Evolutionary conservation across 768 basidiomycete species (phyloP).

Genomic region (Lyophyllum shimeji): DNA sequence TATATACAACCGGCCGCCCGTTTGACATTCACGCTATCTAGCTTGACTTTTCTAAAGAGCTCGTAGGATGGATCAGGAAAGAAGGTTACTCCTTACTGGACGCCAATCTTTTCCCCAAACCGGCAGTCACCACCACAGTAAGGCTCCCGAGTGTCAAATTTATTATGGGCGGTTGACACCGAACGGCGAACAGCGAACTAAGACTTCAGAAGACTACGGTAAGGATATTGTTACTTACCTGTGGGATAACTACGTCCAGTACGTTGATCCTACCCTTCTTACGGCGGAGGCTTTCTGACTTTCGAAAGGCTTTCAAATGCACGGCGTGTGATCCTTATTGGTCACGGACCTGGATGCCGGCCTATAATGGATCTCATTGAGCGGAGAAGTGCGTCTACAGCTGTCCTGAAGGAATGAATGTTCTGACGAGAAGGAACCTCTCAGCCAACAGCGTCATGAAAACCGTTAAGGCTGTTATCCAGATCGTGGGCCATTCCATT

Average conservation of each 20-base stretch:
- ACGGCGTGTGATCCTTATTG: slow-evolving; percentile 75
- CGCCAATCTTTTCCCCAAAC: slow-evolving; percentile 78
- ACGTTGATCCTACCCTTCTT: slow-evolving; percentile 23
- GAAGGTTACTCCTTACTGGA: slow-evolving; percentile 79
- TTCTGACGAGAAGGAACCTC: neutral
- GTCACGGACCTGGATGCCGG: slow-evolving; percentile 83
- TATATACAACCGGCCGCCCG: neutral
- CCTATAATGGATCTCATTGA: slow-evolving; percentile 75
- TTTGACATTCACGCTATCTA: slow-evolving; percentile 27
- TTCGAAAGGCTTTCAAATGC: slow-evolving; percentile 65
- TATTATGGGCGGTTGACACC: neutral
- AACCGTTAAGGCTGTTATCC: slow-evolving; percentile 69
- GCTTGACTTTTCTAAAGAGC: slow-evolving; percentile 82
- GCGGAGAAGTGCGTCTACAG: slow-evolving; percentile 53
- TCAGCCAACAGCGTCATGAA: slow-evolving; percentile 54
- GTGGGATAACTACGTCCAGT: slow-evolving; percentile 98
- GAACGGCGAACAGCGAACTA: slow-evolving; percentile 33
- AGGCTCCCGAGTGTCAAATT: slow-evolving; percentile 5
- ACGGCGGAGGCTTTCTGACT: slow-evolving; percentile 5
- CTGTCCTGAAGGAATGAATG: neutral
- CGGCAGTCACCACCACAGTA: slow-evolving; percentile 38
- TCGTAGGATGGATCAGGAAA: slow-evolving; percentile 73
- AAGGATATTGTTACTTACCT: slow-evolving; percentile 74
- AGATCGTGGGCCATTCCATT: slow-evolving; percentile 69
- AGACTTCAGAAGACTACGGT: slow-evolving; percentile 42